A percentile compares a stretch with the other conserved stretches of the same genome.
Conservation (phyloP, 2,329 filamentous ascomycete species). For the Botrytis fragariae region DNA sequence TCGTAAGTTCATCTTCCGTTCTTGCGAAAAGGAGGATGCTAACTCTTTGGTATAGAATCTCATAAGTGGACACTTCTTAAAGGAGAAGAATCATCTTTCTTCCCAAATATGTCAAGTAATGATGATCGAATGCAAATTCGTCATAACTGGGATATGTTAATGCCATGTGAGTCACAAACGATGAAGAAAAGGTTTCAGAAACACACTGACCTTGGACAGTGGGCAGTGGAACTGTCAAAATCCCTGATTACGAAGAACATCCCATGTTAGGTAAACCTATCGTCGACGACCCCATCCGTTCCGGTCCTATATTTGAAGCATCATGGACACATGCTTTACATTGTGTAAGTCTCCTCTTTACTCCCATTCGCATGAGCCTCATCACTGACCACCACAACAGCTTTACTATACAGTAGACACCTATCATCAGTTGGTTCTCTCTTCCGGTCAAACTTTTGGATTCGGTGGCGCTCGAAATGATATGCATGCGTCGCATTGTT, state of each 20-base stretch:
- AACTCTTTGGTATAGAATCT: conserved; percentile 20
- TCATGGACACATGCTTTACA: conserved; percentile 40
- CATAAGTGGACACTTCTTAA: conserved; percentile 37
- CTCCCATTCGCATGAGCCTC: not conserved
- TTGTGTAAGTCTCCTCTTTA: conserved; percentile 27
- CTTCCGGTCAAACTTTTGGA: conserved; percentile 31
- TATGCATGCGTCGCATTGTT: conserved; percentile 38
- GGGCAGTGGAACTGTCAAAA: conserved; percentile 38
- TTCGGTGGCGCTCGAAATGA: conserved; percentile 34
- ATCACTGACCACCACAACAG: conserved; percentile 7
- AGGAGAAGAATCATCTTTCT: conserved; percentile 34
- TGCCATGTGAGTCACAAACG: conserved; percentile 33
- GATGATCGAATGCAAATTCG: conserved; percentile 36
- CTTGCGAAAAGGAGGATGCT: not conserved
- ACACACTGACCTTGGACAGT: conserved; percentile 19
- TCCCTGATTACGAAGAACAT: conserved; percentile 36
- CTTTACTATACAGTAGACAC: conserved; percentile 39
- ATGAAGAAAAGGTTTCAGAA: not conserved
- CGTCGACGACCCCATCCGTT: conserved; percentile 36
- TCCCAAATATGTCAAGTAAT: conserved; percentile 38
- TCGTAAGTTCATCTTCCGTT: conserved; percentile 28
- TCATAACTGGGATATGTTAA: conserved; percentile 38
- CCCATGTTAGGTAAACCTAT: conserved; percentile 39
- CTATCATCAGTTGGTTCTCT: conserved; percentile 38
- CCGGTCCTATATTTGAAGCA: conserved; percentile 38